phyloP scores from a whole-genome alignment of 192 early-diverging fungal genomes.

The Glomus cerebriforme region DNA sequence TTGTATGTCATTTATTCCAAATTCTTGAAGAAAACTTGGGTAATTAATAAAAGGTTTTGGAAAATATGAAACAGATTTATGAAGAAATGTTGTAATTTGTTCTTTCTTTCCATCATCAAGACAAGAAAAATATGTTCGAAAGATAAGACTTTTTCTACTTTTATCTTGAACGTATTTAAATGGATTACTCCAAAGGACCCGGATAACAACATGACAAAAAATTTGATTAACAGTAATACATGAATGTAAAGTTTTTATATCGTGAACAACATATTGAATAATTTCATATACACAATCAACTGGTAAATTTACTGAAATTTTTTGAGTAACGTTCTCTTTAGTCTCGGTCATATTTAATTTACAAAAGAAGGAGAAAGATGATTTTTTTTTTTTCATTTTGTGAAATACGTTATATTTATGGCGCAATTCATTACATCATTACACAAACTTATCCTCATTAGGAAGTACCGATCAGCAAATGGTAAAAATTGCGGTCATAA shows the following conservation, averaged over 20 bases:
- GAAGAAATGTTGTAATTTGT: not conserved
- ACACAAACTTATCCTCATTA: too few relatives aligned
- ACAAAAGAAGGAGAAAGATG: not conserved
- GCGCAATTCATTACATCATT: too few relatives aligned
- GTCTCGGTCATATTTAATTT: not conserved
- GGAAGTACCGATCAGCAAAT: too few relatives aligned
- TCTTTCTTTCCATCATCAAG: not conserved
- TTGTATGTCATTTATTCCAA: not conserved
- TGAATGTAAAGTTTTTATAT: not conserved
- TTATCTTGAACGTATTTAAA: not conserved
- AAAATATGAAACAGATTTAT: not conserved
- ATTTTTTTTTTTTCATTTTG: not conserved
- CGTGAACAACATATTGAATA: not conserved
- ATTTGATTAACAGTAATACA: not conserved
- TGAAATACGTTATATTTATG: too few relatives aligned
- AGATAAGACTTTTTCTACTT: not conserved
- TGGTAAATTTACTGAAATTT: not conserved
- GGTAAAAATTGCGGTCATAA: too few relatives aligned
- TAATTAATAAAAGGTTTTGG: not conserved
- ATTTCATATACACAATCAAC: constrained; percentile 2
- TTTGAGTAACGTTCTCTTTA: not conserved
- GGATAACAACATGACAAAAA: not conserved
- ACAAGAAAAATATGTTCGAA: not conserved
- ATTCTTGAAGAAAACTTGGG: not conserved
- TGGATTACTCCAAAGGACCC: not conserved